Evolutionary conservation across 1,284 basidiomycete genomes (phyloP).

Genomic region (Gastroboletus turbinatus): DNA sequence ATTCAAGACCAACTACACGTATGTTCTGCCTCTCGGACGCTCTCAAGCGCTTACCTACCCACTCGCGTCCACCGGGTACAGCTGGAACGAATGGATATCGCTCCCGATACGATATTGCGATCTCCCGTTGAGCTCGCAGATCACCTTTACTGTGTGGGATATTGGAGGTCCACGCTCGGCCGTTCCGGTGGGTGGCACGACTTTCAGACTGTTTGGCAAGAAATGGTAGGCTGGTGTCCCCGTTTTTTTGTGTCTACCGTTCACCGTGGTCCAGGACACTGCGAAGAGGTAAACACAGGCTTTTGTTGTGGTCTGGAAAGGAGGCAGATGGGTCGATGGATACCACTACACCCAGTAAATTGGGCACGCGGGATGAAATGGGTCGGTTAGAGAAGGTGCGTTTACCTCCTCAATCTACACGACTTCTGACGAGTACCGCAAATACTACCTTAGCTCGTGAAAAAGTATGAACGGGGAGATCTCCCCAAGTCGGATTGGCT

Average conservation of each 20-base stretch:
- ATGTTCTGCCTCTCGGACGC: constrained; percentile 25
- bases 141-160: constrained; percentile 95
- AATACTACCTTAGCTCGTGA: constrained; percentile 68
- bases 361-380: constrained; percentile 84
- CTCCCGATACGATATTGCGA: constrained; percentile 91
- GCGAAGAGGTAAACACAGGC: constrained; percentile 86
- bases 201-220: constrained; percentile 87
- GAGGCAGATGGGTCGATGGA: constrained; percentile 86
- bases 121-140: constrained; percentile 82
- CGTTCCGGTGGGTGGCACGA: constrained; percentile 85
- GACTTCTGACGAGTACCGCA: neutral
- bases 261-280: constrained; percentile 65
- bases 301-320: constrained; percentile 79
- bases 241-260: neutral
- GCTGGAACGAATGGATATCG: constrained; percentile 95
- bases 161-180: constrained; percentile 78
- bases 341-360: constrained; percentile 84
- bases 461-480: constrained; percentile 94
- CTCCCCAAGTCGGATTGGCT: constrained; percentile 95
- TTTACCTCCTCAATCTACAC: neutral
- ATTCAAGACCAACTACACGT: constrained; percentile 85
- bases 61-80: constrained; percentile 33
- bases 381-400: constrained; percentile 88
- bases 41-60: neutral
- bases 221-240: constrained; percentile 62